Evolutionary conservation across 2,329 filamentous ascomycete species (phyloP).

Genomic region (Chaetomium strumarium): DNA sequence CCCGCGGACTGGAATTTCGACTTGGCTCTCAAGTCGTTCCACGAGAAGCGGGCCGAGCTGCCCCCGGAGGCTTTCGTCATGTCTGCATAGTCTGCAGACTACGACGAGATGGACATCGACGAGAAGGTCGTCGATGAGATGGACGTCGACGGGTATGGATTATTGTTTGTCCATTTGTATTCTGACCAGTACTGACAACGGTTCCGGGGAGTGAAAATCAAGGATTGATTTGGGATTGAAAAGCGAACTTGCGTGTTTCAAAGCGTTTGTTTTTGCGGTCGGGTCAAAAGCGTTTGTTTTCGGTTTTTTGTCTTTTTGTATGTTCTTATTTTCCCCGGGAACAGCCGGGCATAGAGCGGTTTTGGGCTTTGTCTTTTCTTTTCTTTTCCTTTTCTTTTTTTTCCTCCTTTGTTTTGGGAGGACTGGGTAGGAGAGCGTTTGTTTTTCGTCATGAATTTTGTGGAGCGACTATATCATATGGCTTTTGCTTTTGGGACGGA

Average conservation of each 20-base stretch:
- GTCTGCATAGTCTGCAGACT: conserved; percentile 15
- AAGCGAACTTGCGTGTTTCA: background rate
- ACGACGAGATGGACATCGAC: background rate
- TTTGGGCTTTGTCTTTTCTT: background rate
- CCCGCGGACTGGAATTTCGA: conserved; percentile 71
- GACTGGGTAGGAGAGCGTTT: background rate
- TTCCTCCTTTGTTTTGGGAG: background rate
- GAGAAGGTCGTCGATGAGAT: too few species aligned
- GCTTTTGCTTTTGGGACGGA: background rate
- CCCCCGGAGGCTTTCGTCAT: conserved; percentile 14
- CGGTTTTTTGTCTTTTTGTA: background rate
- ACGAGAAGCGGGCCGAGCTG: conserved; percentile 61
- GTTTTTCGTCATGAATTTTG: background rate
- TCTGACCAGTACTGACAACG: too few species aligned
- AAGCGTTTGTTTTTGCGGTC: too few species aligned
- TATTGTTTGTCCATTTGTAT: too few species aligned
- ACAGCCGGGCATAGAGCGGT: background rate
- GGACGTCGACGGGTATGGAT: too few species aligned
- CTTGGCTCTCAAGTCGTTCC: conserved; percentile 67
- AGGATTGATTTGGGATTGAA: background rate
- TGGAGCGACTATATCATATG: too few species aligned
- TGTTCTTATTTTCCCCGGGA: background rate
- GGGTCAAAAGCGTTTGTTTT: background rate
- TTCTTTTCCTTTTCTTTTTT: background rate
- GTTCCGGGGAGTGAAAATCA: too few species aligned